Evolutionary conservation across 495 filamentous ascomycete species (phyloP).

Genomic region (Podospora comata): DNA sequence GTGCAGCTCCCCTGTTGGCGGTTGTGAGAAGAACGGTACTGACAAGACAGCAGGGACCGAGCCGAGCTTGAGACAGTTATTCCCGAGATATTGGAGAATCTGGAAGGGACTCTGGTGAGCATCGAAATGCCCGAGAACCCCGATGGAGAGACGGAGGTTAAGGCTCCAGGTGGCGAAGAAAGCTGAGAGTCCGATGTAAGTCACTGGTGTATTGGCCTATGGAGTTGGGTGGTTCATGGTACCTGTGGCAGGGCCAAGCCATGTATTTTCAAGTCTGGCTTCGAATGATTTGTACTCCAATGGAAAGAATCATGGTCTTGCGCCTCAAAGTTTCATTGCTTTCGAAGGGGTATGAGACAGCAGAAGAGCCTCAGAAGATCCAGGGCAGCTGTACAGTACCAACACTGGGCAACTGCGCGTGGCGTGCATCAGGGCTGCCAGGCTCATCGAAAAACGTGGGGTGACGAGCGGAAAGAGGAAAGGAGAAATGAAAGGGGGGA

Average conservation of each 20-base stretch:
- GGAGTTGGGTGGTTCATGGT: too few species aligned
- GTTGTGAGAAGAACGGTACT: background rate
- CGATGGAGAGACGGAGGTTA: slow-evolving; percentile 14
- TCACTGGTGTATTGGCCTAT: too few species aligned
- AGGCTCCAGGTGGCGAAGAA: background rate
- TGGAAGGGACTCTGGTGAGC: slow-evolving; percentile 43
- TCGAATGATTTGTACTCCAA: too few species aligned
- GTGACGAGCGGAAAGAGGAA: background rate
- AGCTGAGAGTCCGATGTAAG: background rate
- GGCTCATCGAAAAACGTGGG: background rate
- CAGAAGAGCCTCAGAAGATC: too few species aligned
- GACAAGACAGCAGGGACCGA: slow-evolving; percentile 36
- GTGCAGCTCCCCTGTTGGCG: slow-evolving; percentile 8
- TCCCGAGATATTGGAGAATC: slow-evolving; percentile 46
- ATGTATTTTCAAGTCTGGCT: too few species aligned
- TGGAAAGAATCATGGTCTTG: too few species aligned
- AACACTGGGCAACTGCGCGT: background rate
- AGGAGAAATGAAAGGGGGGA: background rate
- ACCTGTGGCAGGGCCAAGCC: too few species aligned
- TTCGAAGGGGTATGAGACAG: too few species aligned
- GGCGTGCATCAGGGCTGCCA: background rate
- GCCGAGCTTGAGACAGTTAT: slow-evolving; percentile 50
- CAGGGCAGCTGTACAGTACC: background rate
- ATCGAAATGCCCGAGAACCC: slow-evolving; percentile 15
- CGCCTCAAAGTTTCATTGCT: too few species aligned